A percentile compares a stretch with the other conserved stretches of the same genome.
phyloP scores from a whole-genome alignment of 1,284 basidiomycete species.

The Calocybe gambosa region DNA sequence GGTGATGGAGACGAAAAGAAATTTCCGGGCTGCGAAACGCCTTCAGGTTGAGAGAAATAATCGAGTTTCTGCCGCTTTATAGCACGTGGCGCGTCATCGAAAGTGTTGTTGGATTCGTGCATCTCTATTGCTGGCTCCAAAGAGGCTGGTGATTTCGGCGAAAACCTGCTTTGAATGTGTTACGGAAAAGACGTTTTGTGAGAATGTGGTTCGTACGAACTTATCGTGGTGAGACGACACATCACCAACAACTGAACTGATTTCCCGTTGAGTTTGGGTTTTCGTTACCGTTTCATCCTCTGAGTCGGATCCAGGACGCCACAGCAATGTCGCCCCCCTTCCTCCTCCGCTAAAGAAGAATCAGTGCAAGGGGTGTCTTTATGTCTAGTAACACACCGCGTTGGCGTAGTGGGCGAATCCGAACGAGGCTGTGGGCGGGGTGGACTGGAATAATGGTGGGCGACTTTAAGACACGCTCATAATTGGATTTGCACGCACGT shows the following conservation, averaged over 20 bases:
- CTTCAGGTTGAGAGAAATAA: slow-evolving; percentile 1
- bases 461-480: not conserved
- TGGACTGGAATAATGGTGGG: not conserved
- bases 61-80: slow-evolving; percentile 14
- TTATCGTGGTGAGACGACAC: not conserved
- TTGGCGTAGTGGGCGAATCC: slow-evolving; percentile 10
- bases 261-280: not conserved
- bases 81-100: slow-evolving; percentile 3
- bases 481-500: slow-evolving; percentile 1
- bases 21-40: not conserved
- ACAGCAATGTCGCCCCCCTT: not conserved
- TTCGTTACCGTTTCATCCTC: not conserved
- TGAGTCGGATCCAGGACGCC: slow-evolving; percentile 2
- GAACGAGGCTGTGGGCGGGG: not conserved
- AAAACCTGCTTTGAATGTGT: not conserved
- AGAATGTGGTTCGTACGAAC: not conserved
- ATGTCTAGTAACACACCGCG: slow-evolving; percentile 3
- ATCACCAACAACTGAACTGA: not conserved
- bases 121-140: not conserved
- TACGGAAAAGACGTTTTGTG: not conserved
- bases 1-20: slow-evolving; percentile 9
- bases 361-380: not conserved
- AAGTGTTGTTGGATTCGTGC: not conserved
- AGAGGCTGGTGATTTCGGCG: not conserved
- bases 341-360: not conserved